A percentile compares a stretch with the other conserved stretches of the same genome.
Conservation (phyloP, 768 basidiomycete species). For the Boletellus ananiceps region DNA sequence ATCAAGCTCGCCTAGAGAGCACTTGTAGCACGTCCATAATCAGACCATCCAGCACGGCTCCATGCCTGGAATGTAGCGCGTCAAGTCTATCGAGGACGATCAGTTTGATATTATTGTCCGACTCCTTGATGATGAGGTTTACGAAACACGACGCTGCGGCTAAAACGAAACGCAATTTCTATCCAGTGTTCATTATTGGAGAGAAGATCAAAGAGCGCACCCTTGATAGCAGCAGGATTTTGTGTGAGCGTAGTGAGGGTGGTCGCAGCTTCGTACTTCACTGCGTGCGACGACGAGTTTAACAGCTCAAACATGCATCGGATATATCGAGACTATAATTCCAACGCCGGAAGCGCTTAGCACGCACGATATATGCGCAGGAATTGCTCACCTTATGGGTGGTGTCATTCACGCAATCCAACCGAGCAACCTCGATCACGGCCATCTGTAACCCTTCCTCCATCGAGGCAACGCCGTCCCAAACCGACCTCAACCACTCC, state of each 20-base stretch:
- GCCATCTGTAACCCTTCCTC: conserved; percentile 96
- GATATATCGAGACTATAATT: conserved; percentile 80
- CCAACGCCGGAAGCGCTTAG: conserved; percentile 2
- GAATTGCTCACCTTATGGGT: conserved; percentile 62
- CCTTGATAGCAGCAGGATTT: conserved; percentile 94
- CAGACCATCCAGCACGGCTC: conserved; percentile 80
- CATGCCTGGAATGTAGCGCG: conserved; percentile 75
- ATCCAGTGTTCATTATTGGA: background rate
- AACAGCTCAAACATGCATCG: conserved; percentile 90
- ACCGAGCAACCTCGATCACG: conserved; percentile 87
- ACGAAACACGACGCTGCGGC: conserved; percentile 89
- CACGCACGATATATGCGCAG: background rate
- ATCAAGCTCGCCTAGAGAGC: conserved; percentile 57
- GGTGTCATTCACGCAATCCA: conserved; percentile 85
- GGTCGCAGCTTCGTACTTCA: conserved; percentile 96
- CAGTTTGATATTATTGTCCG: conserved; percentile 98
- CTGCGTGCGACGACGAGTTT: conserved; percentile 84
- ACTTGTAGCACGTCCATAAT: conserved; percentile 96
- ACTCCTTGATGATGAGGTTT: conserved; percentile 87
- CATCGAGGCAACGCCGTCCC: conserved; percentile 75
- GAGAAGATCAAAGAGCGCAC: conserved; percentile 34
- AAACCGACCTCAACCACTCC: conserved; percentile 82
- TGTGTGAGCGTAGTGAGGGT: conserved; percentile 92
- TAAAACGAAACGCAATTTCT: conserved; percentile 27
- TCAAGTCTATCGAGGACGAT: conserved; percentile 94